Evolutionary conservation across 805 yeast genomes (phyloP).

Genomic region (Gaillardinia entomophila): DNA sequence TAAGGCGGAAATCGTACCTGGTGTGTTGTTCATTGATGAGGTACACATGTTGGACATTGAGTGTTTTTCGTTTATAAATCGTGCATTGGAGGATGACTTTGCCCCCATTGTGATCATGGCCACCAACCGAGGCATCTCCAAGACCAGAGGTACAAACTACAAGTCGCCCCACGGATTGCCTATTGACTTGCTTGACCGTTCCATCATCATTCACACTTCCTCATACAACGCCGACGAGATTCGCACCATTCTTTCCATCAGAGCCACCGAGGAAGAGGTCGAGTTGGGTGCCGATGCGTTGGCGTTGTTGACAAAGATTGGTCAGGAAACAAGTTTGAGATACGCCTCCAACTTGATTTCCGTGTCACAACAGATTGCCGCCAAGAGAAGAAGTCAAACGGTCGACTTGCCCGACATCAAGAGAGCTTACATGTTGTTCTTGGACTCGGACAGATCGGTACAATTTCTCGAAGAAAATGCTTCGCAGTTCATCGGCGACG

Average conservation of each 20-base stretch:
- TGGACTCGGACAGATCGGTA: constrained; percentile 87
- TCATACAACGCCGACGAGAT: constrained; percentile 79
- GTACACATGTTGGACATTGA: constrained; percentile 98
- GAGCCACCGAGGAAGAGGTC: constrained; percentile 93
- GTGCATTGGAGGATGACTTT: constrained; percentile 94
- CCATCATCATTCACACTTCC: constrained; percentile 84
- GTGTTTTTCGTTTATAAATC: constrained; percentile 88
- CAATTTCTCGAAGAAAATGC: constrained; percentile 70
- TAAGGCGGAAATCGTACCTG: constrained; percentile 95
- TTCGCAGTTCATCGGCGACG: constrained; percentile 69
- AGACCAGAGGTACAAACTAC: constrained; percentile 88
- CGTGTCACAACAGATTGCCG: constrained; percentile 81
- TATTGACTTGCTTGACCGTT: constrained; percentile 86
- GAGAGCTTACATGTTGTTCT: constrained; percentile 78
- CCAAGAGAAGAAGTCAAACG: constrained; percentile 64
- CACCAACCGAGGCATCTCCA: constrained; percentile 92
- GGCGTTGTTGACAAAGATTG: constrained; percentile 82
- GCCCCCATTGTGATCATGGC: constrained; percentile 98
- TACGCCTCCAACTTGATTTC: constrained; percentile 89
- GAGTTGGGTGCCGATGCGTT: constrained; percentile 78
- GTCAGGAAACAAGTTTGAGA: constrained; percentile 83
- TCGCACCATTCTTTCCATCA: constrained; percentile 75
- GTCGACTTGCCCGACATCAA: constrained; percentile 82
- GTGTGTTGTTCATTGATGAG: constrained; percentile 95
- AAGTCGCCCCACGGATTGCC: constrained; percentile 98